Evolutionary conservation across 495 filamentous ascomycete species (phyloP).

Genomic region (Penicillium riverlandense): DNA sequence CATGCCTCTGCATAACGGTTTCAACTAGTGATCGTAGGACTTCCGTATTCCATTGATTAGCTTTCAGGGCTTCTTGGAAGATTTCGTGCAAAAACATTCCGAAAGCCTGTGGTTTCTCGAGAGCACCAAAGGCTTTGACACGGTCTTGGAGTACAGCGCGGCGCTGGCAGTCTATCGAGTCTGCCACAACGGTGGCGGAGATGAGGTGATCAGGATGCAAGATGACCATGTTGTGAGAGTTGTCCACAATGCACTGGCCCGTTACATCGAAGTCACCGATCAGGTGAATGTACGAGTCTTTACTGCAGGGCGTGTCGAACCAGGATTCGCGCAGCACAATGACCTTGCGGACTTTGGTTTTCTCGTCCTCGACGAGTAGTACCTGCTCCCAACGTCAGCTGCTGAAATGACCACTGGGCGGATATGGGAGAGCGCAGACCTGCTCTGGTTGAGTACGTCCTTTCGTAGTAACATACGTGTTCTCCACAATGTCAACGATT

Average conservation of each 20-base stretch:
- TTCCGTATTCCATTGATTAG: constrained; percentile 69
- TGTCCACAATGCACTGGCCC: constrained; percentile 67
- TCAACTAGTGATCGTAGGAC: constrained; percentile 60
- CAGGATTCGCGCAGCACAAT: constrained; percentile 80
- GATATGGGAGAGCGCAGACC: constrained; percentile 36
- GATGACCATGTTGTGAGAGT: constrained; percentile 76
- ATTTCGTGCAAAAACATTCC: constrained; percentile 89
- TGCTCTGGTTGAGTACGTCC: constrained; percentile 62
- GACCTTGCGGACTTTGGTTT: constrained; percentile 52
- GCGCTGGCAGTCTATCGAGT: constrained; percentile 83
- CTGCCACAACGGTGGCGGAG: constrained; percentile 86
- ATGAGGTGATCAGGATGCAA: constrained; percentile 94
- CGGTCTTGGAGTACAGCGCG: constrained; percentile 90
- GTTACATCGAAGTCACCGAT: constrained; percentile 67
- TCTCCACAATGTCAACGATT: constrained; percentile 61
- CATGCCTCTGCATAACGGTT: constrained; percentile 56
- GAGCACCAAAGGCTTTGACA: constrained; percentile 75
- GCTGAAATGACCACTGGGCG: background rate
- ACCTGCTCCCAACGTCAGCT: constrained; percentile 47
- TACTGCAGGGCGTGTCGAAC: constrained; percentile 67
- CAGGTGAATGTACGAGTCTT: constrained; percentile 72
- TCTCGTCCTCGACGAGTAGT: constrained; percentile 68
- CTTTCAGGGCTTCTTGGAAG: constrained; percentile 82
- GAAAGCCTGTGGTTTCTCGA: constrained; percentile 73
- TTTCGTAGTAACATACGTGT: constrained; percentile 53